phyloP scores from a whole-genome alignment of 2,329 filamentous ascomycete genomes.

The Xylaria digitata region DNA sequence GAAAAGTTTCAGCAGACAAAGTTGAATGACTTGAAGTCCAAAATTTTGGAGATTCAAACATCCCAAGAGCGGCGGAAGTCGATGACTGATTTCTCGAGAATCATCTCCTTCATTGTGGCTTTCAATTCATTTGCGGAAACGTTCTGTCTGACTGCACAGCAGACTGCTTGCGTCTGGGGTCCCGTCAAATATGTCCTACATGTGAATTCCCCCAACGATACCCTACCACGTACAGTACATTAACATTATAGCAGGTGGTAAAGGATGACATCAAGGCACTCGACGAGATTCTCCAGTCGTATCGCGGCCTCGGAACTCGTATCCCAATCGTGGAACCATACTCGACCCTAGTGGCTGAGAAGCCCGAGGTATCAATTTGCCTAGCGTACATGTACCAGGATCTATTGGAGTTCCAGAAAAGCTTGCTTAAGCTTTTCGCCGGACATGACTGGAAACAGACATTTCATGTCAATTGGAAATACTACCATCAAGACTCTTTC shows the following conservation, averaged over 20 bases:
- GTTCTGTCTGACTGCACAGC: constrained; percentile 21
- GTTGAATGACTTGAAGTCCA: constrained; percentile 38
- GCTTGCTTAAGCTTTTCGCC: constrained; percentile 35
- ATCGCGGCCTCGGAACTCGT: constrained; percentile 37
- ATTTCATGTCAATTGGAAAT: constrained; percentile 36
- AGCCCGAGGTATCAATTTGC: constrained; percentile 36
- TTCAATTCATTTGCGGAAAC: constrained; percentile 39
- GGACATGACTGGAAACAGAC: constrained; percentile 30
- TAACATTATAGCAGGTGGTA: constrained; percentile 30
- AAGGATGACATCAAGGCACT: constrained; percentile 36
- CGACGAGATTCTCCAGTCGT: constrained; percentile 40
- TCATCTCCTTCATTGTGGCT: constrained; percentile 43
- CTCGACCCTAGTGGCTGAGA: constrained; percentile 29
- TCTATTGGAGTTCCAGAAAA: constrained; percentile 40
- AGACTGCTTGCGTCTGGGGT: constrained; percentile 47
- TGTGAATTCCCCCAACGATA: constrained; percentile 24
- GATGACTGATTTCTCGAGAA: constrained; percentile 47
- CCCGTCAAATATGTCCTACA: constrained; percentile 45
- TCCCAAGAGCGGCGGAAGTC: constrained; percentile 44
- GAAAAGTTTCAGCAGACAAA: constrained; percentile 38
- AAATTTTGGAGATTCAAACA: constrained; percentile 44
- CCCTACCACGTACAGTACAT: background rate
- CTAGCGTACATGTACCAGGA: constrained; percentile 44
- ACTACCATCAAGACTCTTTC: constrained; percentile 29
- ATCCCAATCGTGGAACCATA: constrained; percentile 36